phyloP scores from a whole-genome alignment of 768 basidiomycete species.

The Trametes punicea region DNA sequence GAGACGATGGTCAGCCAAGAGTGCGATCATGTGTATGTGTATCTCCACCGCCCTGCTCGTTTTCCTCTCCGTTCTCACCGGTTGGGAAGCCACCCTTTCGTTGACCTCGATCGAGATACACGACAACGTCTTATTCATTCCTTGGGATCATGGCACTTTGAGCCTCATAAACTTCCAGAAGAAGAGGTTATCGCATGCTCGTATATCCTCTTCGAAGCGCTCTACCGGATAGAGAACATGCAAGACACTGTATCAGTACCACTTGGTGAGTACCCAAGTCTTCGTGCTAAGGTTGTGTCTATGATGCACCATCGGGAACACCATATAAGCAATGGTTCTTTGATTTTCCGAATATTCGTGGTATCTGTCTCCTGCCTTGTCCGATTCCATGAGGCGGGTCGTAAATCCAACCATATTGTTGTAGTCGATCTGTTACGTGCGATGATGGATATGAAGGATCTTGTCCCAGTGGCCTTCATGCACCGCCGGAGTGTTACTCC shows the following conservation, averaged over 20 bases:
- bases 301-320: too few species aligned
- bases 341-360: too few species aligned
- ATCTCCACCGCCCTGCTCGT: not conserved
- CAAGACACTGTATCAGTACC: conserved; percentile 52
- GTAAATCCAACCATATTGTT: too few species aligned
- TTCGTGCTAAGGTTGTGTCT: not conserved
- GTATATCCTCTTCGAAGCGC: conserved; percentile 80
- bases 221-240: conserved; percentile 79
- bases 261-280: conserved; percentile 37
- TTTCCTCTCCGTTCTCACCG: conserved; percentile 1
- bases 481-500: too few species aligned
- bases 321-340: too few species aligned
- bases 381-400: too few species aligned
- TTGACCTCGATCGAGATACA: conserved; percentile 44
- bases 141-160: conserved; percentile 85
- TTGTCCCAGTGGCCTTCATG: too few species aligned
- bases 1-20: conserved; percentile 65
- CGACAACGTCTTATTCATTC: conserved; percentile 62
- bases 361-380: too few species aligned
- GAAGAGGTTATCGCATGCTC: conserved; percentile 82
- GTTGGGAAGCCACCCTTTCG: conserved; percentile 21
- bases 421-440: too few species aligned
- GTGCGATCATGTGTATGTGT: conserved; percentile 40
- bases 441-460: too few species aligned
- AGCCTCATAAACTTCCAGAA: conserved; percentile 79